phyloP scores from a whole-genome alignment of 305 asterid species.

The Solanum hybrid region DNA sequence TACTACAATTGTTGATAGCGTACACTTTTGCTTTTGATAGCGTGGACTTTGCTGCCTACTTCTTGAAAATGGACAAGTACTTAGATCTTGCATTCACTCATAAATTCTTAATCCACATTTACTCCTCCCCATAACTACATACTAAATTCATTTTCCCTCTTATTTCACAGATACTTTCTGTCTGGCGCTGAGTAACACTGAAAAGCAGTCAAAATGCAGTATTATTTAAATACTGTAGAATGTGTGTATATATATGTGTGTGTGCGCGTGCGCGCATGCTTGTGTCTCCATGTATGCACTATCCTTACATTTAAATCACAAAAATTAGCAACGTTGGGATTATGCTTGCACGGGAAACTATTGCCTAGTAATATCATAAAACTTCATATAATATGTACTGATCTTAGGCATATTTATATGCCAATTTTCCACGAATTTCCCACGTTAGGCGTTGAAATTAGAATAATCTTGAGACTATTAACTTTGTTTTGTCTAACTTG shows the following conservation, averaged over 20 bases:
- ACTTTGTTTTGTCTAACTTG: too few species aligned
- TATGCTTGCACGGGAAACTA: neutral
- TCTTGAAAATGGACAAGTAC: neutral
- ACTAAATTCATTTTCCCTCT: neutral
- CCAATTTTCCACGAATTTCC: too few species aligned
- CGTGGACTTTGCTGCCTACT: neutral
- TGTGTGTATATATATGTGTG: neutral
- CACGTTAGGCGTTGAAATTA: too few species aligned
- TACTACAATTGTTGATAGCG: neutral
- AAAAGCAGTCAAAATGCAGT: neutral
- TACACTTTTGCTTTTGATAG: neutral
- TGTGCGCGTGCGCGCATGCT: neutral
- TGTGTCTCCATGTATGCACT: neutral
- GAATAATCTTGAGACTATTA: too few species aligned
- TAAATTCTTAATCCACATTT: neutral
- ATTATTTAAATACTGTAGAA: neutral
- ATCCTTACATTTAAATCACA: neutral
- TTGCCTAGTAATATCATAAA: neutral
- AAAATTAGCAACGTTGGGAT: neutral
- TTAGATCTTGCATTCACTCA: neutral
- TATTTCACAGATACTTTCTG: neutral
- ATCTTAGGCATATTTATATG: too few species aligned
- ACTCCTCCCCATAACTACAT: neutral
- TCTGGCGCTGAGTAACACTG: neutral
- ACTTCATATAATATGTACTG: too few species aligned